Percentiles rank a stretch among this genome's conserved stretches.
Conservation (phyloP, 2,329 filamentous ascomycete genomes). For the Davidsoniella eucalypti region DNA sequence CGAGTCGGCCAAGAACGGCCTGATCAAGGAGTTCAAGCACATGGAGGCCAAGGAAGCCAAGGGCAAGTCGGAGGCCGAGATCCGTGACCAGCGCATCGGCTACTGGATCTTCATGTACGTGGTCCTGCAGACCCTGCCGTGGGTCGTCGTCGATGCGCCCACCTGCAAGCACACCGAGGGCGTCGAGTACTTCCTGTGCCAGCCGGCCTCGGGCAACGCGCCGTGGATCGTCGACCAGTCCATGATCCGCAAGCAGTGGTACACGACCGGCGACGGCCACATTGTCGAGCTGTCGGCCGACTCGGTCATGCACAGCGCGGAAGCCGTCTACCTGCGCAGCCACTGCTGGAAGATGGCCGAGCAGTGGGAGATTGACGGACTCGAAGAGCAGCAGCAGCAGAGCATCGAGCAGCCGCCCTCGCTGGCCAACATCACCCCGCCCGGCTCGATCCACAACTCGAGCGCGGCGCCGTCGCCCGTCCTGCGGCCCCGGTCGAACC, state of each 20-base stretch:
- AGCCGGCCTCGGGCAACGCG: constrained; percentile 52
- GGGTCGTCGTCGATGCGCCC: constrained; percentile 61
- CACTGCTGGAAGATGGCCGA: constrained; percentile 40
- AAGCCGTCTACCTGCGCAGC: constrained; percentile 41
- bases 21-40: constrained; percentile 51
- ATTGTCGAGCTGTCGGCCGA: constrained; percentile 41
- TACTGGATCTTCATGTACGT: constrained; percentile 73
- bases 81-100: constrained; percentile 55
- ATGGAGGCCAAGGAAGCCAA: constrained; percentile 55
- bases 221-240: constrained; percentile 57
- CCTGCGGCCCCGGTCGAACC: constrained; percentile 5
- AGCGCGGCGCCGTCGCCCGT: constrained; percentile 6
- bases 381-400: constrained; percentile 17
- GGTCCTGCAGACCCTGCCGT: constrained; percentile 59
- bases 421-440: constrained; percentile 5
- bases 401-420: constrained; percentile 12
- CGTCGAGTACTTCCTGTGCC: constrained; percentile 69
- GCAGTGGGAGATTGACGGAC: constrained; percentile 27
- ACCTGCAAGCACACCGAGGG: constrained; percentile 50
- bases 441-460: constrained; percentile 4
- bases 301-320: constrained; percentile 43
- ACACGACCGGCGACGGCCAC: constrained; percentile 49
- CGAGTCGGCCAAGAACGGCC: constrained; percentile 25
- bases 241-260: constrained; percentile 53
- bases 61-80: constrained; percentile 46